Percentiles rank a stretch among this genome's conserved stretches.
Evolutionary conservation across 495 filamentous ascomycete species (phyloP).

Genomic region (Daldinia bambusicola): DNA sequence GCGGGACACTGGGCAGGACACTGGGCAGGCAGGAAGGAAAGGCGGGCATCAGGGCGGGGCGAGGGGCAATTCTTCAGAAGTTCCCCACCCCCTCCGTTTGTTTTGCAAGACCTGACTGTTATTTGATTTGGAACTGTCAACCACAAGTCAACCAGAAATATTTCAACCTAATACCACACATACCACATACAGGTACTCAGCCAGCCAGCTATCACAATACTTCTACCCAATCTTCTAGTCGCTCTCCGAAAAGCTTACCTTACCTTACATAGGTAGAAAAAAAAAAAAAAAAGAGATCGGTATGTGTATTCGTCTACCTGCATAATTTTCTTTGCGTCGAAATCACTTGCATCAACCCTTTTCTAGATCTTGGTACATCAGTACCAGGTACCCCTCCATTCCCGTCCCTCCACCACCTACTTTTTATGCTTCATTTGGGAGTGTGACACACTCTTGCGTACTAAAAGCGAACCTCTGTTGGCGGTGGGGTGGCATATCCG

Average conservation of each 20-base stretch:
- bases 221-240: constrained; percentile 36
- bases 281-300: constrained; percentile 16
- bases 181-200: too few relatives aligned
- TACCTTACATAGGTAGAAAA: background rate
- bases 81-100: constrained; percentile 41
- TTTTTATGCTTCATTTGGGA: constrained; percentile 12
- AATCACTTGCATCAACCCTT: constrained; percentile 40
- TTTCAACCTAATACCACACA: constrained; percentile 42
- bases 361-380: constrained; percentile 25
- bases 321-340: constrained; percentile 29
- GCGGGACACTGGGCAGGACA: too few relatives aligned
- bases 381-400: constrained; percentile 1
- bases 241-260: background rate
- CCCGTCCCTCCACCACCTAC: background rate
- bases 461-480: background rate
- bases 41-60: constrained; percentile 13
- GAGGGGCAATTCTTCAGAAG: constrained; percentile 39
- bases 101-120: constrained; percentile 26
- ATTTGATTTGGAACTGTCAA: constrained; percentile 20
- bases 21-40: background rate
- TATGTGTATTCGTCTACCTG: constrained; percentile 33
- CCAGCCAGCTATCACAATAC: background rate
- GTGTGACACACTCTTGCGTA: constrained; percentile 11
- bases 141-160: constrained; percentile 31
- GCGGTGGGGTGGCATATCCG: constrained; percentile 33